Conservation (phyloP, 75 land plant genomes). For the Pinus albicaulis region DNA sequence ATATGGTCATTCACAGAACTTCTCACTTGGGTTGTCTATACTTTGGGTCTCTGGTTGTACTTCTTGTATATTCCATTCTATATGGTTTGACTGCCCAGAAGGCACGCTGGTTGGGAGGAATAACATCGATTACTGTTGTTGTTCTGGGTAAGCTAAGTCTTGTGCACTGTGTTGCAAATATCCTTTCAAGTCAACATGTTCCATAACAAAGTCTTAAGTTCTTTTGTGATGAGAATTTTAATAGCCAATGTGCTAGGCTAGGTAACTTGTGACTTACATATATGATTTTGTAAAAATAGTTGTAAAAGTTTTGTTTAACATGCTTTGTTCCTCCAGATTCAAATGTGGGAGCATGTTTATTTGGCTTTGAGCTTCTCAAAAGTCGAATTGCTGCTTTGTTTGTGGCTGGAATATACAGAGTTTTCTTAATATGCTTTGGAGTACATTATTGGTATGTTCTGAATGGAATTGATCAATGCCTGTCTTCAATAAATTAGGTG, state of each 20-base stretch:
- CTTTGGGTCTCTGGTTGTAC: conserved; percentile 75
- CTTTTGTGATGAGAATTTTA: background rate
- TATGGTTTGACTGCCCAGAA: conserved; percentile 92
- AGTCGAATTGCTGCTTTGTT: conserved; percentile 83
- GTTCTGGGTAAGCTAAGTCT: conserved; percentile 62
- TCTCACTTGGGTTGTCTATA: conserved; percentile 76
- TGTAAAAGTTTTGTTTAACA: background rate
- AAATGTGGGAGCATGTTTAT: conserved; percentile 94
- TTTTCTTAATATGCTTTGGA: conserved; percentile 96
- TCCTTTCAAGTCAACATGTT: background rate
- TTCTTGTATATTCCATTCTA: conserved; percentile 83
- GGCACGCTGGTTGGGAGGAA: conserved; percentile 82
- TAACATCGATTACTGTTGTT: conserved; percentile 92
- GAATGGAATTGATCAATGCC: background rate
- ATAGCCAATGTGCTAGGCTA: background rate
- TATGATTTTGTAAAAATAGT: background rate
- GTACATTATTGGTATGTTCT: conserved; percentile 90
- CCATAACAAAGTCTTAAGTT: background rate
- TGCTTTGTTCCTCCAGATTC: conserved; percentile 52
- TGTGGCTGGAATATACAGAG: conserved; percentile 89
- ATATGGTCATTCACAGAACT: conserved; percentile 46
- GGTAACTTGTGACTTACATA: background rate
- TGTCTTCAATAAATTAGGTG: background rate
- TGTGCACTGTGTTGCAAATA: background rate
- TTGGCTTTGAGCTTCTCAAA: conserved; percentile 88